Conservation (phyloP, 352 stramenopile genomes). For the Phytopythium litorale region DNA sequence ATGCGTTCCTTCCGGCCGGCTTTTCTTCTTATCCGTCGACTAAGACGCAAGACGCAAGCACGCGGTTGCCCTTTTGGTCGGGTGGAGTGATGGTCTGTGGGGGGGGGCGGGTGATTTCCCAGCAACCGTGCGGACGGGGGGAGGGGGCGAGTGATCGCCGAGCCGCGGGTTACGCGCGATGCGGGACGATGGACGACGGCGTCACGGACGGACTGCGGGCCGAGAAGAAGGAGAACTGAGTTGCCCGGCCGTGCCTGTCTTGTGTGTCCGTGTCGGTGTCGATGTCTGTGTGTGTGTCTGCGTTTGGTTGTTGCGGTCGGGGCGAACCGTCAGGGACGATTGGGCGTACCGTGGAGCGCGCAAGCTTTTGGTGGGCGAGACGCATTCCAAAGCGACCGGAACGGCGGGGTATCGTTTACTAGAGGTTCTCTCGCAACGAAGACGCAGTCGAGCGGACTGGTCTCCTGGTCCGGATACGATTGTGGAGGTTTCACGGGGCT, state of each 20-base stretch:
- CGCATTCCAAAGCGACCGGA: neutral
- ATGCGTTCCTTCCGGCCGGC: neutral
- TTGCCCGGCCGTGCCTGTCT: neutral
- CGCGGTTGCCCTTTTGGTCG: neutral
- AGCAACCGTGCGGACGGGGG: neutral
- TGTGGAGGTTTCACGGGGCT: neutral
- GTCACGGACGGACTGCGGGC: neutral
- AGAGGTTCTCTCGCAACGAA: neutral
- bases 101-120: neutral
- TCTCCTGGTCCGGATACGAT: neutral
- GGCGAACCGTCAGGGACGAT: neutral
- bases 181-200: neutral
- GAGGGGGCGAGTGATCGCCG: neutral
- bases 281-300: neutral
- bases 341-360: neutral
- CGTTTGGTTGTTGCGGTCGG: neutral
- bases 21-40: slow-evolving; percentile 2
- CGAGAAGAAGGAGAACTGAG: slow-evolving; percentile 5
- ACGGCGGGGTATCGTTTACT: neutral
- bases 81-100: neutral
- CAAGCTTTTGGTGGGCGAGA: neutral
- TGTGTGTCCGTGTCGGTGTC: neutral
- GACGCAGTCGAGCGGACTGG: neutral
- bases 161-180: neutral
- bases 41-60: neutral